Evolutionary conservation across 352 stramenopile genomes (phyloP).

Genomic region (Globisporangium uncinulatum): DNA sequence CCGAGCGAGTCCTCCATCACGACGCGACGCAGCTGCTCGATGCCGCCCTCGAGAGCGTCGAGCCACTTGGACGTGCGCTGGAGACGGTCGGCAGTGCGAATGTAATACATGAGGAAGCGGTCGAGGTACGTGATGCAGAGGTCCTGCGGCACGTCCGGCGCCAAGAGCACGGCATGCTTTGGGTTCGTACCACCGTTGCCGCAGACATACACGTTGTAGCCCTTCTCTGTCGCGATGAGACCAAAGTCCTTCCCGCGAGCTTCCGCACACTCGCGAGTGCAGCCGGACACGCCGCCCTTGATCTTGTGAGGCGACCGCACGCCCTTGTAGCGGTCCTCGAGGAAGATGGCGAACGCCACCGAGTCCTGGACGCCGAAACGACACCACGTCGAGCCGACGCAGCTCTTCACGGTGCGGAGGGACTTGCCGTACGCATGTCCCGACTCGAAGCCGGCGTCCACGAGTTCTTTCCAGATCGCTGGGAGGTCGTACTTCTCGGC

Average conservation of each 20-base stretch:
- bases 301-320: constrained; percentile 92
- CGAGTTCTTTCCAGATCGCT: constrained; percentile 90
- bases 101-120: constrained; percentile 91
- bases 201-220: constrained; percentile 90
- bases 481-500: constrained; percentile 89
- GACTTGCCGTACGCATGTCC: constrained; percentile 92
- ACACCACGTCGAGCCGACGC: constrained; percentile 91
- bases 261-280: constrained; percentile 90
- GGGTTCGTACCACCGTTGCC: constrained; percentile 86
- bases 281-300: constrained; percentile 88
- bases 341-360: constrained; percentile 86
- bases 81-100: constrained; percentile 64
- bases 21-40: constrained; percentile 42
- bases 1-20: constrained; percentile 89
- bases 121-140: constrained; percentile 86
- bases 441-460: constrained; percentile 86
- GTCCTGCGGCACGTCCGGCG: constrained; percentile 42
- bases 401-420: constrained; percentile 91
- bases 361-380: constrained; percentile 89
- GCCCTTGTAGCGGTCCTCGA: constrained; percentile 92
- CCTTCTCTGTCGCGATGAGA: constrained; percentile 90
- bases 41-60: constrained; percentile 66
- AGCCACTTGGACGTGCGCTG: constrained; percentile 88
- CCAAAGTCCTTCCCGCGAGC: constrained; percentile 91
- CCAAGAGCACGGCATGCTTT: constrained; percentile 66